A percentile compares a stretch with the other conserved stretches of the same genome.
Evolutionary conservation across 805 yeast species (phyloP).

Genomic region (Saccharomycopsis oosterbeekiorum): DNA sequence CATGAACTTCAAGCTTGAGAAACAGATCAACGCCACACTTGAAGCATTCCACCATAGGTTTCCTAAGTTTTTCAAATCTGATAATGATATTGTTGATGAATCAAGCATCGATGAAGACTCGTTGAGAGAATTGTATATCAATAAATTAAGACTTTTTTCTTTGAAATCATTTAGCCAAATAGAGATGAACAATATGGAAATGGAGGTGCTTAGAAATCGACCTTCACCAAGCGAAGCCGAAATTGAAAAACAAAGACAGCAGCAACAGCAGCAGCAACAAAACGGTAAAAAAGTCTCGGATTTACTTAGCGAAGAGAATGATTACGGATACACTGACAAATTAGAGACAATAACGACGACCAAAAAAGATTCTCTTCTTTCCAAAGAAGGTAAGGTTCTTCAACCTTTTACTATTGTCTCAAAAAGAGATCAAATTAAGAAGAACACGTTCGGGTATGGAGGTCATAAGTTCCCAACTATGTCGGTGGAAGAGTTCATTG

Average conservation of each 20-base stretch:
- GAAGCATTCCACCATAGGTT: constrained; percentile 28
- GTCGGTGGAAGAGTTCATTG: constrained; percentile 87
- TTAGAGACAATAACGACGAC: constrained; percentile 36
- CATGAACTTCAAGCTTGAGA: constrained; percentile 52
- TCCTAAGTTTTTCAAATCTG: constrained; percentile 25
- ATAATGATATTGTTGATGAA: constrained; percentile 23
- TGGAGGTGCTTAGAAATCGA: constrained; percentile 46
- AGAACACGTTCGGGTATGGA: constrained; percentile 80
- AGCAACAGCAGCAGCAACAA: constrained; percentile 15
- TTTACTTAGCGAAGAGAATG: constrained; percentile 20
- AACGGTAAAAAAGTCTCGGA: constrained; percentile 11
- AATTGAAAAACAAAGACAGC: constrained; percentile 20
- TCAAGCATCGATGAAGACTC: constrained; percentile 51
- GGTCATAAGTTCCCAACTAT: constrained; percentile 79
- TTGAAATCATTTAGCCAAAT: constrained; percentile 45
- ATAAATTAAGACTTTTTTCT: constrained; percentile 43
- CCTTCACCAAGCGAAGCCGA: constrained; percentile 21
- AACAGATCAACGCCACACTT: constrained; percentile 39
- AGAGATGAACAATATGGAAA: constrained; percentile 55
- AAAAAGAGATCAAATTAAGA: constrained; percentile 43
- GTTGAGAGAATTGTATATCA: constrained; percentile 44
- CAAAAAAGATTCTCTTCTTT: constrained; percentile 39
- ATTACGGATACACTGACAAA: constrained; percentile 52
- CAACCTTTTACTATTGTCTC: constrained; percentile 75
- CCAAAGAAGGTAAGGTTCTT: constrained; percentile 67